Conservation (phyloP, 371 early-diverging fungal genomes). For the Mortierella sp. region DNA sequence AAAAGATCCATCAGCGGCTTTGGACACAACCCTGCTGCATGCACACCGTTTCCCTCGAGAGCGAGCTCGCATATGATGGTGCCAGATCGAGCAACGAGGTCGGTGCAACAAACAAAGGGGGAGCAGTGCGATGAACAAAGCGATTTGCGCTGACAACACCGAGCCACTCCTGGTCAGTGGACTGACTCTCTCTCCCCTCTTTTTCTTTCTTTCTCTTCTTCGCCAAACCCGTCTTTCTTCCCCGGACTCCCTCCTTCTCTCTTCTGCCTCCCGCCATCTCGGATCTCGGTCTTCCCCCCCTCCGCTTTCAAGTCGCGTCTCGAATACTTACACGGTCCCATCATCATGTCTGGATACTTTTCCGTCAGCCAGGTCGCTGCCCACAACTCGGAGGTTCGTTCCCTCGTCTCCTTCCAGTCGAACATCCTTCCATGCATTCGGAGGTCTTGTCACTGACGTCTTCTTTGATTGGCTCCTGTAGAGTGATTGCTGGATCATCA, state of each 20-base stretch:
- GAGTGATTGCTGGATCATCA: conserved; percentile 92
- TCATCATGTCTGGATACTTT: conserved; percentile 40
- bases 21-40: too few relatives aligned
- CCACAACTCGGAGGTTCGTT: conserved; percentile 45
- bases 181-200: conserved; percentile 3
- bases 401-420: not conserved
- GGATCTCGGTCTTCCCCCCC: conserved; percentile 36
- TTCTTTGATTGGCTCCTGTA: conserved; percentile 9
- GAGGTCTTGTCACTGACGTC: not conserved
- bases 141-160: too few relatives aligned
- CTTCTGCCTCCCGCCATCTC: conserved; percentile 31
- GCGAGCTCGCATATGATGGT: too few relatives aligned
- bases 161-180: too few relatives aligned
- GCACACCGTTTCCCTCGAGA: too few relatives aligned
- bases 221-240: not conserved
- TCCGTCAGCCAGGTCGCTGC: conserved; percentile 35
- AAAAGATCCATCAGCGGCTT: too few relatives aligned
- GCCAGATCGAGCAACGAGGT: too few relatives aligned
- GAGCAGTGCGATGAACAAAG: too few relatives aligned
- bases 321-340: conserved; percentile 21
- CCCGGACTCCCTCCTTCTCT: too few relatives aligned
- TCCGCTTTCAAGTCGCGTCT: conserved; percentile 45
- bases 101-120: too few relatives aligned
- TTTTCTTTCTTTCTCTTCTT: not conserved
- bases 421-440: not conserved